A percentile compares a stretch with the other conserved stretches of the same genome.
Conservation (phyloP, 2,329 filamentous ascomycete genomes). For the Ceratocystis papillata region DNA sequence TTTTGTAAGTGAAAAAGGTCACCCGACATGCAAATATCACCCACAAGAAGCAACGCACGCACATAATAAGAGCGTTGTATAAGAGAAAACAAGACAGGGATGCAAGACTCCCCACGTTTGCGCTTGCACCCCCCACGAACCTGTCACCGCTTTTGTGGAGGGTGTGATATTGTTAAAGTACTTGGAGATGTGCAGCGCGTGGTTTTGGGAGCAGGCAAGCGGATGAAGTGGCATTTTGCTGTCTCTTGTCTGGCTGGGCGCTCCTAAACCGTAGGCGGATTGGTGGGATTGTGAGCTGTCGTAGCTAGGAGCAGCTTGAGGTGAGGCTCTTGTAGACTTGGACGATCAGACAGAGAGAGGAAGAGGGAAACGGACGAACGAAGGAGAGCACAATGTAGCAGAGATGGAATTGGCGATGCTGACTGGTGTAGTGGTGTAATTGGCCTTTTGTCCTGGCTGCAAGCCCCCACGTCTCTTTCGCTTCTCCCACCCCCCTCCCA, state of each 20-base stretch:
- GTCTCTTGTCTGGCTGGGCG: not conserved
- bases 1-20: conserved; percentile 1
- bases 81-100: conserved; percentile 12
- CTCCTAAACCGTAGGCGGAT: too few species aligned
- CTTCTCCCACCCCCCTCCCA: too few species aligned
- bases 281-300: too few species aligned
- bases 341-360: too few species aligned
- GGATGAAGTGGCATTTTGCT: not conserved
- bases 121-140: conserved; percentile 14
- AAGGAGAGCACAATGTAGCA: too few species aligned
- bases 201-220: not conserved
- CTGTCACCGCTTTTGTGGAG: conserved; percentile 19
- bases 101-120: conserved; percentile 15
- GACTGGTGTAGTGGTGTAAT: too few species aligned
- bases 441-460: too few species aligned
- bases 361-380: too few species aligned
- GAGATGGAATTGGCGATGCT: too few species aligned
- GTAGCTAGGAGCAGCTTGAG: too few species aligned
- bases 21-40: conserved; percentile 12
- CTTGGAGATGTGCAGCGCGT: not conserved
- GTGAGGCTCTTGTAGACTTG: too few species aligned
- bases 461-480: too few species aligned
- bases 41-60: conserved; percentile 5
- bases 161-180: not conserved
- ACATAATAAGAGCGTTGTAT: conserved; percentile 4